Base-by-base conservation (phyloP, 768 basidiomycete genomes). In the Collybia sp. region DNA sequence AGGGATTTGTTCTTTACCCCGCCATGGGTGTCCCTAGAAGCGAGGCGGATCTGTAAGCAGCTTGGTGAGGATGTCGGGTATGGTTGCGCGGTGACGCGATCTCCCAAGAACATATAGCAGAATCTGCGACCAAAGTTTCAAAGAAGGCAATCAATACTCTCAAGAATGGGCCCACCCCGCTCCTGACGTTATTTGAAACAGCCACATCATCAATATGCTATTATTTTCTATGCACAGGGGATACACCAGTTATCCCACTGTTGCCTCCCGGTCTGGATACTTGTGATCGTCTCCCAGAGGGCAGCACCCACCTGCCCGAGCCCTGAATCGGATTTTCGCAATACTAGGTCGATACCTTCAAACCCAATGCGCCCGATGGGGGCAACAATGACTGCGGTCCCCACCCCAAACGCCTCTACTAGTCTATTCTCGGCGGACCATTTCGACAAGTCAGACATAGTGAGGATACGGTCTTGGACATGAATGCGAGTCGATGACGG, bases 331-430 rank as follows among this genome's bases (percentile, higher is more conserved):
- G 80, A 69, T 13, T 63, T 67, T 0, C 81, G 83, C 9, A 88
- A 59, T 3, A 64, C 50, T 30, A 84, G 55, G 31, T 79, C 77
- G 38, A 58, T 54, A 0, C 66, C 67, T 44, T 66, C 57, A 44
- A 72, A 79, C 12, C 77, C 73, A 56, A 92, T 84, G 34, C 71
- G 72, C 17, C 77, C 73, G 2, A 85, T 70, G 9, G 82, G 74
- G 0, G 75, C 80, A 33, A 92, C 77, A 40, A 88, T 72, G 12
- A 79, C 86, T 1, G 87, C 90, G 0, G 84, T 88, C 9, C 93
- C 93, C 3, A 85, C 77, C 11, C 82, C 80, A 53, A 96, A 88
- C 5, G 80, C 72, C 65, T 95, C 93, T 13, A 80, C 59, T 10
- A 94, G 65, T 8, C 63, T 70, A 12, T 82, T 86, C 15, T 77